These are phyloP conservation scores for Fraxinus platypoda DNA, from an alignment of 305 asterid species.

Conservation along the genomic window DNA sequence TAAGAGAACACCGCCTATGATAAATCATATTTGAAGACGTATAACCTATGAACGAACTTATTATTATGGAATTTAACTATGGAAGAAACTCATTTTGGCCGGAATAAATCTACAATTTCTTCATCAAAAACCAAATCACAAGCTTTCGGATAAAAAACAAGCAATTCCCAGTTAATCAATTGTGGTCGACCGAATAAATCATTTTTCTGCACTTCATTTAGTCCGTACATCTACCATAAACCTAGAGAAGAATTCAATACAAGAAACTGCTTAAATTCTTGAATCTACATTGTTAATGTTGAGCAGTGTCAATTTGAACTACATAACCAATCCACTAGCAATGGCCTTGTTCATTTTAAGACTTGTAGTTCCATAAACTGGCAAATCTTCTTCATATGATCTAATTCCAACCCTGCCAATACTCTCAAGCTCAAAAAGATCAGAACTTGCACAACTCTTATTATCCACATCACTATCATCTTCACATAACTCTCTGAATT, in stretches of 20 bases:
- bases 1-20: not conserved
- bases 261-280: not conserved
- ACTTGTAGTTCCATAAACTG: constrained; percentile 51
- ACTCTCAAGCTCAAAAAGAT: constrained; percentile 50
- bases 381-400: constrained; percentile 40
- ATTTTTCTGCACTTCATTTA: not conserved
- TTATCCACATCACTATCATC: constrained; percentile 24
- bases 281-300: not conserved
- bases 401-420: constrained; percentile 34
- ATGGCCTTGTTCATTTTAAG: constrained; percentile 39
- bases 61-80: not conserved
- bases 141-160: not conserved
- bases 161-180: not conserved
- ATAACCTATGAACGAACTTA: not conserved
- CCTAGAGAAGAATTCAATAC: not conserved
- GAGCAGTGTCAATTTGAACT: not conserved
- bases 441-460: constrained; percentile 45
- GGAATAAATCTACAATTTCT: not conserved
- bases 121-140: not conserved
- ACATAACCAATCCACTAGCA: constrained; percentile 26
- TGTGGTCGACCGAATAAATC: not conserved
- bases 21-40: not conserved
- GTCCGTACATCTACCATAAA: not conserved
- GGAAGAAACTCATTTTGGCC: not conserved
- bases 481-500: constrained; percentile 21